These are phyloP conservation scores for Lodderomyces parapsilosis DNA, from an alignment of 1,139 yeast species.

Conservation along the genomic window DNA sequence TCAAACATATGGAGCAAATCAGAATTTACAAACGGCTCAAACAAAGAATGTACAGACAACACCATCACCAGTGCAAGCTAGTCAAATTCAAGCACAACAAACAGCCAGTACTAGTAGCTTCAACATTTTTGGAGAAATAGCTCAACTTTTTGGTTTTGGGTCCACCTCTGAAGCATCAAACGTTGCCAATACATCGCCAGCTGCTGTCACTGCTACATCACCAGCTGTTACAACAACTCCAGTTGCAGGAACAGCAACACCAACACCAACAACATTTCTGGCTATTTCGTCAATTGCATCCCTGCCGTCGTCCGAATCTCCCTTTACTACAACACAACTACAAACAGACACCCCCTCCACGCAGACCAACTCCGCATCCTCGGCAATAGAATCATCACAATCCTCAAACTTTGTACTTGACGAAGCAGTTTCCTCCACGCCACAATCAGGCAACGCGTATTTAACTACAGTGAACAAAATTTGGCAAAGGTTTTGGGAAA, in stretches of 20 bases:
- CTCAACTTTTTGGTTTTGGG: constrained; percentile 1
- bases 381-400: background rate
- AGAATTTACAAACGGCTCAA: background rate
- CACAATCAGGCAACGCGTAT: constrained; percentile 8
- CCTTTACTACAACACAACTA: background rate
- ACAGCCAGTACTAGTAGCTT: background rate
- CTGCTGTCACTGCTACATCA: background rate
- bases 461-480: constrained; percentile 16
- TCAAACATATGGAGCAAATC: background rate
- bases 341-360: constrained; percentile 1
- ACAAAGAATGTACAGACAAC: background rate
- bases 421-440: constrained; percentile 4
- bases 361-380: constrained; percentile 3
- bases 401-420: background rate
- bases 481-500: constrained; percentile 23
- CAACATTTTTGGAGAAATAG: background rate
- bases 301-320: background rate
- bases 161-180: background rate
- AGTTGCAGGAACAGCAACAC: background rate
- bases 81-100: background rate
- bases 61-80: background rate
- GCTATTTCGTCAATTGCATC: background rate
- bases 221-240: background rate
- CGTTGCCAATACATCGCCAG: background rate
- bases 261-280: background rate